Conservation (phyloP, 2,329 filamentous ascomycete genomes). For the Graphiopsis chlorocephala region DNA sequence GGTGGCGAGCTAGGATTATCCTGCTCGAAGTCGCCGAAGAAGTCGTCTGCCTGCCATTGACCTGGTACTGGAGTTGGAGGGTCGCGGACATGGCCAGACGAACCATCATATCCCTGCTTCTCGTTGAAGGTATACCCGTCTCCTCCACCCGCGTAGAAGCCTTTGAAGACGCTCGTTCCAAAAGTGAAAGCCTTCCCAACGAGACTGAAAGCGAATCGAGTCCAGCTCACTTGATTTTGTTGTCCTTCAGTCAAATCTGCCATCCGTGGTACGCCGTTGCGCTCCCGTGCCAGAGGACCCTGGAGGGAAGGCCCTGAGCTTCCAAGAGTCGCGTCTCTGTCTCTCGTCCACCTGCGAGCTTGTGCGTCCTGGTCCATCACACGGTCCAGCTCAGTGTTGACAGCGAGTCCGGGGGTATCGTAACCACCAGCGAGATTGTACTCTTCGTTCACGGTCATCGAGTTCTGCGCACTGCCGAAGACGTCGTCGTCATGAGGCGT, state of each 20-base stretch:
- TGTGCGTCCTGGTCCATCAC: slow-evolving; percentile 4
- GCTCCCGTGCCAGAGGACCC: slow-evolving; percentile 34
- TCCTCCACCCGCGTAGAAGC: slow-evolving; percentile 84
- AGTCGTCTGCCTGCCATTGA: slow-evolving; percentile 51
- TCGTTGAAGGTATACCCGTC: slow-evolving; percentile 59
- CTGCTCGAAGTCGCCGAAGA: slow-evolving; percentile 44
- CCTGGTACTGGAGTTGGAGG: slow-evolving; percentile 52
- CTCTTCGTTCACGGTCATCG: slow-evolving; percentile 51
- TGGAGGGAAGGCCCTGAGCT: slow-evolving; percentile 18
- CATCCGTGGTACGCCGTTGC: slow-evolving; percentile 34
- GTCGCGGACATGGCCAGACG: slow-evolving; percentile 19
- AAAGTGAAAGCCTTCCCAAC: slow-evolving; percentile 82
- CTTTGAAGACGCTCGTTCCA: slow-evolving; percentile 70
- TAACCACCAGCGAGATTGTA: slow-evolving; percentile 52
- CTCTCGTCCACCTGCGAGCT: slow-evolving; percentile 5
- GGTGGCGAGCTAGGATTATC: slow-evolving; percentile 40
- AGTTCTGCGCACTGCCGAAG: slow-evolving; percentile 30
- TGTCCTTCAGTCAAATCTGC: slow-evolving; percentile 18
- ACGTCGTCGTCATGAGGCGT: slow-evolving; percentile 14
- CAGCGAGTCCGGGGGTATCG: slow-evolving; percentile 44
- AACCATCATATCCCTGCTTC: slow-evolving; percentile 25
- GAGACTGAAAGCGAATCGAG: slow-evolving; percentile 58
- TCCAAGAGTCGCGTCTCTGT: background rate
- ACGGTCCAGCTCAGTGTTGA: slow-evolving; percentile 38
- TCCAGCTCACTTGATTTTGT: slow-evolving; percentile 45